phyloP scores from a whole-genome alignment of 108 stramenopile species.

The Cafeteria roenbergensis region DNA sequence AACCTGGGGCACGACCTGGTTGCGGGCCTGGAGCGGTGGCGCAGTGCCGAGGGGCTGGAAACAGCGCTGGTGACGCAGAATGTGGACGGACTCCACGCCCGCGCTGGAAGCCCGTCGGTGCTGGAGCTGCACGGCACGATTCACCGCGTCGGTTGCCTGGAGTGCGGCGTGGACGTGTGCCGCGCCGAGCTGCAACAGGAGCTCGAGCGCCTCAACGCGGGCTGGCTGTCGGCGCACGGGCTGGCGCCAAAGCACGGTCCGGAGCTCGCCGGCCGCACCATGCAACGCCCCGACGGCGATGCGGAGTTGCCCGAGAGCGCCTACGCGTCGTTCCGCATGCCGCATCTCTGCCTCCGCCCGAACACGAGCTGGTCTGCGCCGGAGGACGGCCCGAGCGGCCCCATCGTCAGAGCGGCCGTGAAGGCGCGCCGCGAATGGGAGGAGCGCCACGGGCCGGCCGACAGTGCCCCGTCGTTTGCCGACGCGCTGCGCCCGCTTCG shows the following conservation, averaged over 20 bases:
- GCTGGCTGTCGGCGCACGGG: neutral
- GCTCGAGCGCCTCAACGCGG: constrained; percentile 49
- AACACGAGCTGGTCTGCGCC: no score
- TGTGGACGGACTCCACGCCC: constrained; percentile 78
- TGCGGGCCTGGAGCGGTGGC: constrained; percentile 65
- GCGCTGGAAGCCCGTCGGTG: constrained; percentile 60
- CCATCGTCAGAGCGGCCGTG: neutral
- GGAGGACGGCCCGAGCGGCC: constrained; percentile 35
- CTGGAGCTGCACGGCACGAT: constrained; percentile 76
- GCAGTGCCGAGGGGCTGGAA: constrained; percentile 43
- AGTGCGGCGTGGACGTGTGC: constrained; percentile 52
- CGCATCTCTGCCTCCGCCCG: no score
- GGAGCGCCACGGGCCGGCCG: no score
- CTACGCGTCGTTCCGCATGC: constrained; percentile 55
- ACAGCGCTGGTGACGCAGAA: constrained; percentile 79
- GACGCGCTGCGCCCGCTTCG: no score
- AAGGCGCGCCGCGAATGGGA: no score
- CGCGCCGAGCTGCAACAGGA: constrained; percentile 61
- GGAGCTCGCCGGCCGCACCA: neutral
- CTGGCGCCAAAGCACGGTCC: no score
- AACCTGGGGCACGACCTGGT: constrained; percentile 72
- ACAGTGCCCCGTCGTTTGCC: no score
- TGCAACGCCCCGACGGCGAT: constrained; percentile 82
- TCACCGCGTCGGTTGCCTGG: constrained; percentile 56
- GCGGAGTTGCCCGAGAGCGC: constrained; percentile 47